These are phyloP conservation scores for Mycena venus DNA, from an alignment of 768 basidiomycete genomes.

Conservation along the genomic window DNA sequence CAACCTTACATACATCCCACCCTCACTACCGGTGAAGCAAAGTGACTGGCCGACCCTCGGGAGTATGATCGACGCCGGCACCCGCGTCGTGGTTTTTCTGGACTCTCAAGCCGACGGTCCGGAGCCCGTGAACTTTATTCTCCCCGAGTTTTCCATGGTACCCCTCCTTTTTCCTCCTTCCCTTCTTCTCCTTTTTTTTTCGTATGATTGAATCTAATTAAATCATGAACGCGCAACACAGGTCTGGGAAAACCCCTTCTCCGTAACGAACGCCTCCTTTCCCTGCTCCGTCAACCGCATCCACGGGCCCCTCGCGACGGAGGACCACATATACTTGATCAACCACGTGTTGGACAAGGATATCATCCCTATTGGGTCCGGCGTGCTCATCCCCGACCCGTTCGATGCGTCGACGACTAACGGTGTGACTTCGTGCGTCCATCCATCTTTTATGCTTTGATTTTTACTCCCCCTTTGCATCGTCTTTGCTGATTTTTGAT, in stretches of 20 bases:
- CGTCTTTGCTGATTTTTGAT: neutral
- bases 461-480: too few relatives aligned
- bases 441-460: too few relatives aligned
- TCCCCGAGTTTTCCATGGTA: slow-evolving; percentile 70
- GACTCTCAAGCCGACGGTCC: slow-evolving; percentile 60
- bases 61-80: slow-evolving; percentile 70
- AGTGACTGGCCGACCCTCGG: slow-evolving; percentile 76
- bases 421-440: slow-evolving; percentile 52
- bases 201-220: neutral
- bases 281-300: slow-evolving; percentile 69
- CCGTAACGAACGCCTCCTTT: slow-evolving; percentile 61
- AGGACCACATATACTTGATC: slow-evolving; percentile 70
- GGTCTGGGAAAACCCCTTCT: slow-evolving; percentile 74
- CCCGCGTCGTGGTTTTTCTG: slow-evolving; percentile 73
- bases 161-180: slow-evolving; percentile 29
- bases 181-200: neutral
- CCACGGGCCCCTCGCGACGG: slow-evolving; percentile 58
- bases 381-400: slow-evolving; percentile 56
- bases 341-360: slow-evolving; percentile 70
- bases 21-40: slow-evolving; percentile 55
- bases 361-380: slow-evolving; percentile 50
- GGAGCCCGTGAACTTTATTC: slow-evolving; percentile 59
- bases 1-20: slow-evolving; percentile 65
- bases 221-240: slow-evolving; percentile 34
- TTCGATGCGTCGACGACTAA: slow-evolving; percentile 54